phyloP scores from a whole-genome alignment of 2,329 filamentous ascomycete genomes.

The Eutypella sp. region DNA sequence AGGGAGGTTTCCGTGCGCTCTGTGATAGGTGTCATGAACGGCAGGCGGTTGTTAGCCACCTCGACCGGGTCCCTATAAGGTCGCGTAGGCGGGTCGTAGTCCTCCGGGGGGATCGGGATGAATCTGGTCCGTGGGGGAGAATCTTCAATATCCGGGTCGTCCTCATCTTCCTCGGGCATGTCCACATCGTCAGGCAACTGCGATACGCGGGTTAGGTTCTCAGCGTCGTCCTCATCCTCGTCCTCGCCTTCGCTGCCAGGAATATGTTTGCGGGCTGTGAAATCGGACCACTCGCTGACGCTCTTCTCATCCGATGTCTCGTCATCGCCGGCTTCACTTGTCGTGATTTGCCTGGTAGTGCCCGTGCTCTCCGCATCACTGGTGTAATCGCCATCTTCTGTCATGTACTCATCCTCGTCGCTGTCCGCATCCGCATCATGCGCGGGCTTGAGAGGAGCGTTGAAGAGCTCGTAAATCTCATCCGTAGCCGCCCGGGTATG shows the following conservation, averaged over 20 bases:
- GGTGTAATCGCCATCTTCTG: slow-evolving; percentile 72
- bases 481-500: slow-evolving; percentile 93
- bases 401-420: slow-evolving; percentile 64
- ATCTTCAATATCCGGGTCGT: slow-evolving; percentile 33
- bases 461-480: slow-evolving; percentile 97
- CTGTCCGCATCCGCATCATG: slow-evolving; percentile 37
- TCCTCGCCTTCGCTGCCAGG: slow-evolving; percentile 39
- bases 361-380: slow-evolving; percentile 80
- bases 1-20: slow-evolving; percentile 91
- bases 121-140: slow-evolving; percentile 59
- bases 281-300: slow-evolving; percentile 84
- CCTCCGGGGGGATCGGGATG: slow-evolving; percentile 76
- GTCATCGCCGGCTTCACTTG: slow-evolving; percentile 36
- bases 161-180: slow-evolving; percentile 16
- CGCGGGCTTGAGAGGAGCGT: slow-evolving; percentile 61
- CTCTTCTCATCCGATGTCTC: slow-evolving; percentile 57
- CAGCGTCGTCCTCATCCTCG: slow-evolving; percentile 27
- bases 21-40: slow-evolving; percentile 98
- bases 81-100: slow-evolving; percentile 73
- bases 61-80: slow-evolving; percentile 77
- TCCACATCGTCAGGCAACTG: slow-evolving; percentile 27
- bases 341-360: slow-evolving; percentile 63
- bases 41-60: slow-evolving; percentile 82
- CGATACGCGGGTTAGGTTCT: slow-evolving; percentile 32
- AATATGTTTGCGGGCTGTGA: slow-evolving; percentile 68